A percentile compares a stretch with the other conserved stretches of the same genome.
Evolutionary conservation across 164 flowering plant species (phyloP).

Genomic region (Magnolia kwangsiensis): DNA sequence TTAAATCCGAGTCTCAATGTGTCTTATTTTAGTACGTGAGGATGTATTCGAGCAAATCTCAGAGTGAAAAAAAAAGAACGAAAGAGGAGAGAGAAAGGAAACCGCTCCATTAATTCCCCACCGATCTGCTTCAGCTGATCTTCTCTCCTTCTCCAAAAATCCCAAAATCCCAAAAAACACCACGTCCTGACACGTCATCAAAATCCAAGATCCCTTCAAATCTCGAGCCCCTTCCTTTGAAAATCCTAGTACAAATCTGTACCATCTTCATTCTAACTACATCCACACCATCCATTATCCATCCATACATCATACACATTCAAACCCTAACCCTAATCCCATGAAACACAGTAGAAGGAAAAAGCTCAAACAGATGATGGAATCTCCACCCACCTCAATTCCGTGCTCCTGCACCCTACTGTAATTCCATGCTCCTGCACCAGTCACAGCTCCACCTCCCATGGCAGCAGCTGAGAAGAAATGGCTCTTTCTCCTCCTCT

Average conservation of each 20-base stretch:
- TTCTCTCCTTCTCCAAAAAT: background rate
- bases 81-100: background rate
- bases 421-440: slow-evolving; percentile 16
- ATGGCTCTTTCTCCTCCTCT: slow-evolving; percentile 75
- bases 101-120: background rate
- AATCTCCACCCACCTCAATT: background rate
- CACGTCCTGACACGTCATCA: background rate
- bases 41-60: background rate
- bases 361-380: background rate
- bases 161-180: background rate
- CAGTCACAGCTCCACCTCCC: background rate
- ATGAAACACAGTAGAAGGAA: slow-evolving; percentile 4
- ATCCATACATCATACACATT: background rate
- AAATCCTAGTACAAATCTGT: background rate
- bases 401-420: slow-evolving; percentile 8
- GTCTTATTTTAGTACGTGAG: background rate
- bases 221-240: background rate
- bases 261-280: background rate
- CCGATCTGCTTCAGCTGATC: background rate
- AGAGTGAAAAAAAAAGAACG: background rate
- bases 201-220: background rate
- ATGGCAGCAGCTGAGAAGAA: slow-evolving; percentile 73
- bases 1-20: too few species aligned
- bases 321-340: background rate
- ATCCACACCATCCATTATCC: background rate